phyloP scores from a whole-genome alignment of 768 basidiomycete species.

The Trametes cubensis region DNA sequence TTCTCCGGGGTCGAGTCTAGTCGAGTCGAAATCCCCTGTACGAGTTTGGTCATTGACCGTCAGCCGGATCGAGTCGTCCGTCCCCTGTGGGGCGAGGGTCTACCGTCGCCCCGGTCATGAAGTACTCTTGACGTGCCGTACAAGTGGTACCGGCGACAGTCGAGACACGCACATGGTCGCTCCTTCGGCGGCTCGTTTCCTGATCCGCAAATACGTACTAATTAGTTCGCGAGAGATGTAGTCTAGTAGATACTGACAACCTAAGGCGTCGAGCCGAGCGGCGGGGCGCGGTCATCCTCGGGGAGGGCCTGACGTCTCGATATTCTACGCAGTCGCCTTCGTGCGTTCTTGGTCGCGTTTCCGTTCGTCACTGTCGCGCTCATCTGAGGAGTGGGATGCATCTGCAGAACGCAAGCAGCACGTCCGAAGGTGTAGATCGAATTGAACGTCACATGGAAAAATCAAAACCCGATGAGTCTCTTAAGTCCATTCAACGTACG shows the following conservation, averaged over 20 bases:
- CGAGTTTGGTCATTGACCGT: constrained; percentile 4
- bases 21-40: constrained; percentile 12
- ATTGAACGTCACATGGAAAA: constrained; percentile 54
- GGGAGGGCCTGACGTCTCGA: constrained; percentile 2
- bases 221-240: constrained; percentile 27
- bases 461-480: constrained; percentile 71
- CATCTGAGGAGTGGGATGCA: constrained; percentile 26
- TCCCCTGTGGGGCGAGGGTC: constrained; percentile 7
- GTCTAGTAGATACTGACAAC: constrained; percentile 23
- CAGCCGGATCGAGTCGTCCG: constrained; percentile 1
- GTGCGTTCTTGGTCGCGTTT: constrained; percentile 43
- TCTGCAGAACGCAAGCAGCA: constrained; percentile 18
- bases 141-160: constrained; percentile 5
- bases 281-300: constrained; percentile 11
- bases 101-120: constrained; percentile 9
- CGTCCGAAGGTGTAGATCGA: constrained; percentile 9
- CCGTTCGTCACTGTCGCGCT: constrained; percentile 36
- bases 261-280: background rate
- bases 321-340: constrained; percentile 48
- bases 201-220: constrained; percentile 25
- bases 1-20: constrained; percentile 18
- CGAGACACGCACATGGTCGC: constrained; percentile 18
- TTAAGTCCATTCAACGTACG: constrained; percentile 68
- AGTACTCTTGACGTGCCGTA: constrained; percentile 5
- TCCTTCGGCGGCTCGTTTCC: constrained; percentile 5